Evolutionary conservation across 106 monocot species (phyloP), one percentile per base, ranked within the genome.

Genomic region (Dactylorhiza incarnata): DNA sequence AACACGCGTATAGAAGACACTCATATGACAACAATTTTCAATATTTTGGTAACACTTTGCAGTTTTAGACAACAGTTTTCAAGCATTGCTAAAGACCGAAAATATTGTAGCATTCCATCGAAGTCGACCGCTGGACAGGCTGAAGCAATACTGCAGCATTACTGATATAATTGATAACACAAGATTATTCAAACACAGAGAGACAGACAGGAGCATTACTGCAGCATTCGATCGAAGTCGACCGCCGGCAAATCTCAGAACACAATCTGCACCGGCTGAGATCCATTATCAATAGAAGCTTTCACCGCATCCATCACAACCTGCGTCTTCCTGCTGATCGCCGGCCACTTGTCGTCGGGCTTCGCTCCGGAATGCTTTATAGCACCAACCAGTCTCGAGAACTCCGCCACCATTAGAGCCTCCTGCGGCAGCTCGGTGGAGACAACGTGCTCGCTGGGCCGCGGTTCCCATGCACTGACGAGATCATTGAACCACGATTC

Each of bases 351-450:
- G 10, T 0, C 15, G 46, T 80, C 74, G 1, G 80, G 80, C 74
- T 66, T 59, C 37, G 16, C 29, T 8, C 80, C 80, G 23, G 44
- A 62, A 14, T 50, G 80, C 46, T 76, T 87, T 45, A 90, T 86
- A 46, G 37, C 48, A 13, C 53, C 25, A 19, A 85, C 95, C 48
- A 95, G 50, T 49, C 87, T 86, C 0, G 92, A 72, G 73, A 95
- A 95, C 80, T 95, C 95, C 29, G 24, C 4, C 4, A 95, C 84
- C 95, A 92, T 92, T n/a, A 52, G 56, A 9, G 85, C 88, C 68
- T 95, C 95, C 74, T 92, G 92, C 3, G 92, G 90, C 6, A 92
- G 80, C 0, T 87, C 88, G 16, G 83, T 80, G 1, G 22, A 58
- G 4, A 90, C 86, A 9, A 79, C 80, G 59, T 88, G 92, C 74